These are phyloP conservation scores for Mrakia frigida DNA, from an alignment of 768 basidiomycete species.

Conservation along the genomic window DNA sequence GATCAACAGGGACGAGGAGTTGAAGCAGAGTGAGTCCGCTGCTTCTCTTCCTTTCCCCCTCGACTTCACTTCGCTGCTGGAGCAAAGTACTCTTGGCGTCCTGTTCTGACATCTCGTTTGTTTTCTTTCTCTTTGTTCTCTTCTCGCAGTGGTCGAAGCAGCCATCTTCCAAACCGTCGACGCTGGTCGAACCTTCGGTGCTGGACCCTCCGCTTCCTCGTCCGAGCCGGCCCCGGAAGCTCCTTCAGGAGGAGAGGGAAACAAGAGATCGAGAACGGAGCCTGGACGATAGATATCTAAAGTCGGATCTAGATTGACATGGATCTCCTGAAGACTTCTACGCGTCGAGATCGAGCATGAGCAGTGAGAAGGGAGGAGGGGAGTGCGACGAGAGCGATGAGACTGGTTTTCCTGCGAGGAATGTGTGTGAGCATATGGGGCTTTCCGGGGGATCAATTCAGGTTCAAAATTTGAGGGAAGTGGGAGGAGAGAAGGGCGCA, in stretches of 20 bases:
- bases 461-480: too few relatives aligned
- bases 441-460: too few relatives aligned
- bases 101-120: too few relatives aligned
- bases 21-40: conserved; percentile 20
- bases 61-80: background rate
- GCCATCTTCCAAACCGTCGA: conserved; percentile 28
- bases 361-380: too few relatives aligned
- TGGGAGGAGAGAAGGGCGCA: too few relatives aligned
- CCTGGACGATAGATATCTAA: background rate
- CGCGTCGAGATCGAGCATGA: too few relatives aligned
- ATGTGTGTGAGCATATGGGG: too few relatives aligned
- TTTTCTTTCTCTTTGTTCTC: background rate
- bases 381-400: too few relatives aligned
- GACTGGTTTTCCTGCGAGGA: too few relatives aligned
- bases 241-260: background rate
- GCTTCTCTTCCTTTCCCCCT: background rate
- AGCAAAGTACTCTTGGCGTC: too few relatives aligned
- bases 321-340: too few relatives aligned
- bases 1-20: conserved; percentile 32
- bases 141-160: conserved; percentile 18
- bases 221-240: background rate
- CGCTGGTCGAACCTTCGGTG: conserved; percentile 22
- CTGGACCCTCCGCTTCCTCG: background rate
- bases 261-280: conserved; percentile 11
- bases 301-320: background rate